Evolutionary conservation across 2,329 filamentous ascomycete genomes (phyloP).

Genomic region (Pochonia chlamydosporia): DNA sequence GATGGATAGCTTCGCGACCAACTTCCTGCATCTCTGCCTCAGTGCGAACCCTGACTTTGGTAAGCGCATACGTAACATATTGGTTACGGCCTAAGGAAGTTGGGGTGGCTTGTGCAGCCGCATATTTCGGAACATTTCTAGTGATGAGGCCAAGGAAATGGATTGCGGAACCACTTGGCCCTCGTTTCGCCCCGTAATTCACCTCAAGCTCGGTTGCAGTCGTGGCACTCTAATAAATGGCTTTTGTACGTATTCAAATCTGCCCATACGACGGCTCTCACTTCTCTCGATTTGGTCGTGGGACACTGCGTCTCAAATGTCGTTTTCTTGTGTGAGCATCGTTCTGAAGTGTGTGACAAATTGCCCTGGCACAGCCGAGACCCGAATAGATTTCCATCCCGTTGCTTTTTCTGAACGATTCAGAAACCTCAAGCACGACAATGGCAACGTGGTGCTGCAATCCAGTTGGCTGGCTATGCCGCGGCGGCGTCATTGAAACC

Average conservation of each 20-base stretch:
- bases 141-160: neutral
- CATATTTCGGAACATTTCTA: neutral
- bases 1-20: neutral
- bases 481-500: neutral
- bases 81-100: neutral
- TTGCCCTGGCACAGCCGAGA: neutral
- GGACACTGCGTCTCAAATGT: too few relatives aligned
- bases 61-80: neutral
- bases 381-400: neutral
- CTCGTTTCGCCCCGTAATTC: too few relatives aligned
- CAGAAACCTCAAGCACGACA: neutral
- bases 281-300: too few relatives aligned
- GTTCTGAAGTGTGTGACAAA: neutral
- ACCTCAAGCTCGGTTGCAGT: too few relatives aligned
- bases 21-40: neutral
- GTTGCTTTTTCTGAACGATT: neutral
- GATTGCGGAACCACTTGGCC: too few relatives aligned
- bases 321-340: too few relatives aligned
- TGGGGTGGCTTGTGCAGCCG: neutral
- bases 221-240: too few relatives aligned
- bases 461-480: neutral
- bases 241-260: too few relatives aligned
- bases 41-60: neutral
- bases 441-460: neutral
- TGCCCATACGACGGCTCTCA: too few relatives aligned